Conservation (phyloP, 1,139 yeast species). For the Geotrichum bryndzae region DNA sequence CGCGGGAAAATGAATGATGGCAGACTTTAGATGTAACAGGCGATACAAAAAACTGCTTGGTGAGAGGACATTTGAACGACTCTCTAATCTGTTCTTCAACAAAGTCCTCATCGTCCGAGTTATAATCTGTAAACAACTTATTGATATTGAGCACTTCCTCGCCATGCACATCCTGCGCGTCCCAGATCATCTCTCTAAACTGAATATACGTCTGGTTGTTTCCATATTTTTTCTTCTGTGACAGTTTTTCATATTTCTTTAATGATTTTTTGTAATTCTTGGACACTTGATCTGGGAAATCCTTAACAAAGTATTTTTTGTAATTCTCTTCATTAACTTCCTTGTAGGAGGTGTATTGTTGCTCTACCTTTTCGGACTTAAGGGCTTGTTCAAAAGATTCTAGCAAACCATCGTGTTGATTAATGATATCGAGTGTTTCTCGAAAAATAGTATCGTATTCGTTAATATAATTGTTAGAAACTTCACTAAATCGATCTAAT, state of each 20-base stretch:
- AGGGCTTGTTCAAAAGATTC: not conserved
- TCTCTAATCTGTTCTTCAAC: slow-evolving; percentile 26
- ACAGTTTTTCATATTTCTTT: not conserved
- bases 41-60: slow-evolving; percentile 25
- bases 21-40: slow-evolving; percentile 28
- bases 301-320: not conserved
- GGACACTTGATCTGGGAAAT: not conserved
- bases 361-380: not conserved
- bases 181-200: slow-evolving; percentile 20
- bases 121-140: slow-evolving; percentile 23
- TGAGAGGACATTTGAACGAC: slow-evolving; percentile 30
- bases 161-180: slow-evolving; percentile 16
- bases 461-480: not conserved
- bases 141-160: slow-evolving; percentile 25
- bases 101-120: slow-evolving; percentile 27
- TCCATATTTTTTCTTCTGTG: slow-evolving; percentile 9
- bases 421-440: not conserved
- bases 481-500: not conserved
- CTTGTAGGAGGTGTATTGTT: not conserved
- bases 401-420: not conserved
- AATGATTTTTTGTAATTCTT: not conserved
- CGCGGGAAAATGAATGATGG: slow-evolving; percentile 26
- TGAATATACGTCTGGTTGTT: not conserved
- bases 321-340: not conserved
- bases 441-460: not conserved